A percentile compares a stretch with the other conserved stretches of the same genome.
These are phyloP conservation scores for Alternaria sp. DNA, from an alignment of 2,329 filamentous ascomycete species.

Conservation along the genomic window DNA sequence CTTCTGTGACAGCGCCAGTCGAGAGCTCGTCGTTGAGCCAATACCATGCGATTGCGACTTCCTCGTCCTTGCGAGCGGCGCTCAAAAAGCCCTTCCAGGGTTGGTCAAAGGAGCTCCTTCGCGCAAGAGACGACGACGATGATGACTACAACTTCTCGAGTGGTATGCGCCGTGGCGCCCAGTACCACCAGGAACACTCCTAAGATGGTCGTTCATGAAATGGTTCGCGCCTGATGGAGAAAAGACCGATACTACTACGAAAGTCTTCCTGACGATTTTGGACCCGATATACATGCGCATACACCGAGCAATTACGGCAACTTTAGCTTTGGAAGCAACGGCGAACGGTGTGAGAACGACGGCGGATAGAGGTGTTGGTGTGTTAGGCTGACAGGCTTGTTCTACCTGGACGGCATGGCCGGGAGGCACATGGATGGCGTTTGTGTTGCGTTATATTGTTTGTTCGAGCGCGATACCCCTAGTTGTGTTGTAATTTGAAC, in stretches of 20 bases:
- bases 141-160: constrained; percentile 50
- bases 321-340: background rate
- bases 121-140: constrained; percentile 43
- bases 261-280: background rate
- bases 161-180: constrained; percentile 28
- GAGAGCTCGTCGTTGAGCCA: constrained; percentile 5
- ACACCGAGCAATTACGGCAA: background rate
- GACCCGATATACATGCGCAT: background rate
- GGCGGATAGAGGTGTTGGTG: background rate
- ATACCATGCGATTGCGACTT: constrained; percentile 10
- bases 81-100: constrained; percentile 48
- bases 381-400: background rate
- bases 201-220: background rate
- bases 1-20: constrained; percentile 10
- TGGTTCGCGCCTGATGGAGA: background rate
- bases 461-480: constrained; percentile 1
- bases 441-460: background rate
- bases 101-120: constrained; percentile 45
- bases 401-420: background rate
- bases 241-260: background rate
- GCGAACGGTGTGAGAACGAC: background rate
- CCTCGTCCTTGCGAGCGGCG: constrained; percentile 25
- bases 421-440: background rate
- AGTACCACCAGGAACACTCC: constrained; percentile 14
- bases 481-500: background rate